Conservation (phyloP, 2,329 filamentous ascomycete genomes). For the Leptodontidium sp. region DNA sequence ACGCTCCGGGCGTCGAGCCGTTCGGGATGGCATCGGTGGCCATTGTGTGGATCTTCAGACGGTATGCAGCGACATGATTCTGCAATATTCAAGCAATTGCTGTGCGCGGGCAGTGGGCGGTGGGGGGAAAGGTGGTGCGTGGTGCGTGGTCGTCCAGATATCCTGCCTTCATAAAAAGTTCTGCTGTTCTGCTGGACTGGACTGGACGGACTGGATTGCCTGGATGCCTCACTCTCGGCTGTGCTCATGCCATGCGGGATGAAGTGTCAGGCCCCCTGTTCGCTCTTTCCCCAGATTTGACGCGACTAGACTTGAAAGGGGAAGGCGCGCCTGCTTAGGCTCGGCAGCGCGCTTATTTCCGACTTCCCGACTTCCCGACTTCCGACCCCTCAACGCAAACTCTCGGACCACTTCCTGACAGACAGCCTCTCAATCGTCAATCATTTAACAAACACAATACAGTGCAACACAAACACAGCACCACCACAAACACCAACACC, state of each 20-base stretch:
- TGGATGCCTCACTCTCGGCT: not conserved
- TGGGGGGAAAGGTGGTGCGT: not conserved
- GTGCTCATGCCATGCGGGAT: constrained; percentile 23
- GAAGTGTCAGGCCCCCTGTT: constrained; percentile 27
- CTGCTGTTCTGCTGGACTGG: not conserved
- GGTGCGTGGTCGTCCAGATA: constrained; percentile 15
- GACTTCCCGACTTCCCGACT: not conserved
- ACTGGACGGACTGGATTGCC: constrained; percentile 1
- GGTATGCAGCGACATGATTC: constrained; percentile 38
- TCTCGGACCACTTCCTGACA: constrained; percentile 6
- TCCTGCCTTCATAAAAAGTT: constrained; percentile 16
- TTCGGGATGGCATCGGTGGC: constrained; percentile 32
- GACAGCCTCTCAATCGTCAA: not conserved
- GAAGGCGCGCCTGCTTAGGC: not conserved
- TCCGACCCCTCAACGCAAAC: not conserved
- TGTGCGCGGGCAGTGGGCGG: constrained; percentile 24
- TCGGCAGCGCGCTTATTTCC: constrained; percentile 4
- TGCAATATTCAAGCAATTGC: constrained; percentile 37
- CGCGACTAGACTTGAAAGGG: not conserved
- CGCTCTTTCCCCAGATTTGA: constrained; percentile 11
- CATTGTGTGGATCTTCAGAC: constrained; percentile 41
- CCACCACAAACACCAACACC: not conserved
- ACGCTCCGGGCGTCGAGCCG: constrained; percentile 32
- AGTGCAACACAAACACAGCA: not conserved
- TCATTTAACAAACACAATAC: not conserved